Base-by-base conservation (phyloP, 1,139 yeast species). In the Pichia sp. region DNA sequence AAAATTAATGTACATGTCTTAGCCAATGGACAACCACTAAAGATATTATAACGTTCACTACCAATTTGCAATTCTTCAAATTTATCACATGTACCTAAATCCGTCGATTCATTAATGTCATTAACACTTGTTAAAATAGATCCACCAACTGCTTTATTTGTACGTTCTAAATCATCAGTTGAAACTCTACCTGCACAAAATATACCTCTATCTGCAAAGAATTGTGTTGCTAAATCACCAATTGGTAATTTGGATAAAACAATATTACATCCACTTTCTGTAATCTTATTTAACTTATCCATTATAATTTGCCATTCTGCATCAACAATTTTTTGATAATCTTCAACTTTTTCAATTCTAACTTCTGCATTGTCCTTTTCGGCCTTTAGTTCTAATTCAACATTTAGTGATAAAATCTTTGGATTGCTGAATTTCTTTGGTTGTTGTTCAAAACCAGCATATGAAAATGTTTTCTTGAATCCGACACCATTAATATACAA, bases 301-400 rank as follows among this genome's bases (percentile, higher is more conserved):
- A 87, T 76, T 57, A 92, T 92, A 56, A 92, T 86, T 65, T 87
- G 82, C 97, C 98, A 92, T 69, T 92, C 99, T 25, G 99, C 98
- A 68, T 92, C 97, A 36, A 92, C 99, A 50, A 92, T 85, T 37
- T 85, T 90, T 70, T 92, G 98, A 69, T 94, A 92, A 60, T 92
- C 97, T 52, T 81, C 79, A 46, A 92, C 97, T 64, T 89, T 85
- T 60, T 88, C 95, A 46, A 92, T 95, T 59, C 98, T 80, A 30
- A 92, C 97, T 72, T 92, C 99, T n/a, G 99, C 99, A 65, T 92
- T 92, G 67, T 92, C 99, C 71, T 88, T 90, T 70, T 92, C 99
- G 1, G 98, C 97, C 71, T 92, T 92, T 63, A 92, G 79, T 70
- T 92, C 99, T 57, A 92, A 75, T 67, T 92, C 99, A 37, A 94